phyloP scores from a whole-genome alignment of 2,329 filamentous ascomycete genomes.

The Neophaeococcomyces aloes region DNA sequence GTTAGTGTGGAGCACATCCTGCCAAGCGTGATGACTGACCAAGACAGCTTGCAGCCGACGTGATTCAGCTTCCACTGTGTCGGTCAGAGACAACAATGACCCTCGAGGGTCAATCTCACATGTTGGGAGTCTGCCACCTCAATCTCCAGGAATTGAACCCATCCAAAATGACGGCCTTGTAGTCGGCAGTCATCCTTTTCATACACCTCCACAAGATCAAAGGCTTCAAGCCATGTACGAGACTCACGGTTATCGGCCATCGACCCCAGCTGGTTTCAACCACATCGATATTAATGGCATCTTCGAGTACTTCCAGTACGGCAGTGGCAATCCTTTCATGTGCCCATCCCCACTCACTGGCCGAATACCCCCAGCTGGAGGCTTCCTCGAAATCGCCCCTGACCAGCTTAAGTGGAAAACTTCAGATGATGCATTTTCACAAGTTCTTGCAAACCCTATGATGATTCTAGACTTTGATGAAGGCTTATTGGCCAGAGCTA shows the following conservation, averaged over 20 bases:
- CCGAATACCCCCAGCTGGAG: constrained; percentile 9
- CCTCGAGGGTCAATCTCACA: constrained; percentile 12
- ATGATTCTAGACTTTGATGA: constrained; percentile 15
- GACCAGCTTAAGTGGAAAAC: constrained; percentile 20
- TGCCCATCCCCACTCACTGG: constrained; percentile 15
- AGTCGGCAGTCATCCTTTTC: not conserved
- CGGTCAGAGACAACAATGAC: not conserved
- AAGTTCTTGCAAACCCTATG: constrained; percentile 11
- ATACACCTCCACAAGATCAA: not conserved
- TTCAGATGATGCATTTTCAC: constrained; percentile 16
- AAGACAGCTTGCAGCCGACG: constrained; percentile 3
- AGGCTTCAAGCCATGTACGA: constrained; percentile 1
- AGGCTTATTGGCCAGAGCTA: constrained; percentile 10
- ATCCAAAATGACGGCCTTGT: not conserved
- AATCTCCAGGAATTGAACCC: constrained; percentile 8
- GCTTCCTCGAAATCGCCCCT: constrained; percentile 10
- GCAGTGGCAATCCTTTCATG: constrained; percentile 8
- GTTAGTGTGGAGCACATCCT: constrained; percentile 4
- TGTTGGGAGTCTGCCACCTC: constrained; percentile 14
- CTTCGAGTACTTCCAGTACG: constrained; percentile 3
- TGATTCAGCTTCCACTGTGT: constrained; percentile 1
- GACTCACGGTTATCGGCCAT: not conserved
- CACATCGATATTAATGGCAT: not conserved
- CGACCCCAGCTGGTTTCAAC: not conserved
- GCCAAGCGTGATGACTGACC: constrained; percentile 4